Evolutionary conservation across 2,329 filamentous ascomycete species (phyloP), one percentile per base, ranked within the genome.

Genomic region (Epichloe festucae): DNA sequence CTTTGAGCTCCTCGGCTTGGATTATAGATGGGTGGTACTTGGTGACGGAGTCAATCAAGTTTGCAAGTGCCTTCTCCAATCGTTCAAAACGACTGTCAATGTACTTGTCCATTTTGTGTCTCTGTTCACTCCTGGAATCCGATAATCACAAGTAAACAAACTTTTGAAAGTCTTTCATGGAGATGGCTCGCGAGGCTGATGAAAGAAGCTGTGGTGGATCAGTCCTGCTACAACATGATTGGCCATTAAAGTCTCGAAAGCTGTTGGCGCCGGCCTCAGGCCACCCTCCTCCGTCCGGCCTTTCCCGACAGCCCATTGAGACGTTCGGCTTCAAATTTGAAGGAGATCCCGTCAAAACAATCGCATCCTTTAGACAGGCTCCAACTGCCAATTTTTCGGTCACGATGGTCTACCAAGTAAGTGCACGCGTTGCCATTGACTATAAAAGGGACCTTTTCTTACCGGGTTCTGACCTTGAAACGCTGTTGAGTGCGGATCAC

Each of bases 1-100:
- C 72, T 17, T 85, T 72, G 10, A 94, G 79, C 56, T 89, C 84
- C 52, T 78, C 72, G 5, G 84, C 85, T 27, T 83, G 79, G 38
- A 74, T 67, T 4, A 78, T 71, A 6, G 84, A 87, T 0, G 88
- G 87, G 60, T 89, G 88, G 68, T 90, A 91, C 57, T 88, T 86
- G 5, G 86, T 77, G 55, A 94, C 85, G 0, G 87, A 90, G 64
- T 89, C 85, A 58, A 89, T 83, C 36, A 94, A 73, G 31, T 73
- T 80, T 12, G 78, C 76, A 19, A 94, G 72, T 1, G 81, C 79
- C 60, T 77, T 79, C 59, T 86, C 83, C 34, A 87, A 71, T 47
- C 80, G 78, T 62, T 84, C 79, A 54, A 87, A 84, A 59, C 77
- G 79, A 45, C 62, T 64, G 56, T 85, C 79, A 6, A 87, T 73